Evolutionary conservation across 176 grass and related monocot species (phyloP).

Genomic region (Musa beccarii): DNA sequence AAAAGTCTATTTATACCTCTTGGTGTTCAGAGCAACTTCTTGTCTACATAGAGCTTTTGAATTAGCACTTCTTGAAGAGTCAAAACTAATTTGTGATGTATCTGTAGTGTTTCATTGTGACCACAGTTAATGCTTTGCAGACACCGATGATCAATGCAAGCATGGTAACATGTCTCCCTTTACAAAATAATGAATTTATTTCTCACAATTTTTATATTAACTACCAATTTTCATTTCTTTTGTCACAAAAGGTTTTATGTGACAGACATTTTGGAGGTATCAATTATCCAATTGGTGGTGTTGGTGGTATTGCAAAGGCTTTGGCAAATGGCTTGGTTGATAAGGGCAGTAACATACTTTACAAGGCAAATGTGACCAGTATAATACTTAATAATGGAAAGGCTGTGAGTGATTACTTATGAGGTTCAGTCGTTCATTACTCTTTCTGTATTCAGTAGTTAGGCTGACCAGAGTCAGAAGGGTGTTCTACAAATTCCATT

Average conservation of each 20-base stretch:
- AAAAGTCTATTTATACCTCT: background rate
- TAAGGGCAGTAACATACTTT: slow-evolving; percentile 67
- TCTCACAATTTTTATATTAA: slow-evolving; percentile 26
- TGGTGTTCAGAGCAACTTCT: background rate
- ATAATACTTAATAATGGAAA: slow-evolving; percentile 79
- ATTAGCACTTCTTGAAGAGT: slow-evolving; percentile 6
- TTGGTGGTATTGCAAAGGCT: slow-evolving; percentile 71
- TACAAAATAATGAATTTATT: slow-evolving; percentile 3
- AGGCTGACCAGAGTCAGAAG: background rate
- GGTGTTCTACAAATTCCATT: background rate
- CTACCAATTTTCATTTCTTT: background rate
- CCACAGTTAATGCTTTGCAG: slow-evolving; percentile 88
- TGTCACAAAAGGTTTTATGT: slow-evolving; percentile 67
- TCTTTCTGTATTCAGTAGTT: slow-evolving; percentile 9
- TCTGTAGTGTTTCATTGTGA: slow-evolving; percentile 95
- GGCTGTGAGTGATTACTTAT: slow-evolving; percentile 62
- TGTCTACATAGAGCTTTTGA: background rate
- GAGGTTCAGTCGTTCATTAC: background rate
- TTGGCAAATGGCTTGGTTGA: slow-evolving; percentile 81
- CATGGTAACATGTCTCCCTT: slow-evolving; percentile 49
- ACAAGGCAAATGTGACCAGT: slow-evolving; percentile 77
- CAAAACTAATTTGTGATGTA: slow-evolving; percentile 10
- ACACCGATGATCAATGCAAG: slow-evolving; percentile 98
- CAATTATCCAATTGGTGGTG: slow-evolving; percentile 85
- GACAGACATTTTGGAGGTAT: slow-evolving; percentile 95